Evolutionary conservation across 306 rosid genomes (phyloP).

Genomic region (Glycyrrhiza uralensis): DNA sequence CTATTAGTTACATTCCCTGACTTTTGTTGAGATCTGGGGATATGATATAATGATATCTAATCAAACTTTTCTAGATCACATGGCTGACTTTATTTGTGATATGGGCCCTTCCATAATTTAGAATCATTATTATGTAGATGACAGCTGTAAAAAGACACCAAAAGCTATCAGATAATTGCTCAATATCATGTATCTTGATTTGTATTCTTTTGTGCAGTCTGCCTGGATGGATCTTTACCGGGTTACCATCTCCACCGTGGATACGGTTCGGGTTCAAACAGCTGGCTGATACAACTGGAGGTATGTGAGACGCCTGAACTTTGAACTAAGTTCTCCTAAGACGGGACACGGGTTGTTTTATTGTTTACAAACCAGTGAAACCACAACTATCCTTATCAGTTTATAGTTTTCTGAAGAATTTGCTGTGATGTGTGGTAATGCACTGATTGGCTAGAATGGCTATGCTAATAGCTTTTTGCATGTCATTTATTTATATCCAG

Average conservation of each 20-base stretch:
- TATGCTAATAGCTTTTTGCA: background rate
- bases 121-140: constrained; percentile 2
- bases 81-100: constrained; percentile 16
- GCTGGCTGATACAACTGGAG: constrained; percentile 54
- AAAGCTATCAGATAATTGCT: constrained; percentile 16
- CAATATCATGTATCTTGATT: constrained; percentile 17
- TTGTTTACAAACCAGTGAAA: background rate
- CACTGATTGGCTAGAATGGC: background rate
- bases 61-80: constrained; percentile 8
- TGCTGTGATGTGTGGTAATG: background rate
- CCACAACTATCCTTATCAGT: background rate
- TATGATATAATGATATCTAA: constrained; percentile 15
- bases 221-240: constrained; percentile 50
- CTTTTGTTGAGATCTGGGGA: constrained; percentile 28
- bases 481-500: background rate
- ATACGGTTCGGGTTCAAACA: constrained; percentile 50
- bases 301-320: constrained; percentile 20
- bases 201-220: constrained; percentile 34
- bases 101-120: constrained; percentile 11
- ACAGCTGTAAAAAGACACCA: constrained; percentile 19
- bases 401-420: background rate
- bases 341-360: background rate
- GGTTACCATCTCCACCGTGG: constrained; percentile 51
- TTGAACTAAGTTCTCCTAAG: constrained; percentile 5
- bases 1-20: background rate